Evolutionary conservation across 352 stramenopile genomes (phyloP).

Genomic region (Phytophthora boehmeriae): DNA sequence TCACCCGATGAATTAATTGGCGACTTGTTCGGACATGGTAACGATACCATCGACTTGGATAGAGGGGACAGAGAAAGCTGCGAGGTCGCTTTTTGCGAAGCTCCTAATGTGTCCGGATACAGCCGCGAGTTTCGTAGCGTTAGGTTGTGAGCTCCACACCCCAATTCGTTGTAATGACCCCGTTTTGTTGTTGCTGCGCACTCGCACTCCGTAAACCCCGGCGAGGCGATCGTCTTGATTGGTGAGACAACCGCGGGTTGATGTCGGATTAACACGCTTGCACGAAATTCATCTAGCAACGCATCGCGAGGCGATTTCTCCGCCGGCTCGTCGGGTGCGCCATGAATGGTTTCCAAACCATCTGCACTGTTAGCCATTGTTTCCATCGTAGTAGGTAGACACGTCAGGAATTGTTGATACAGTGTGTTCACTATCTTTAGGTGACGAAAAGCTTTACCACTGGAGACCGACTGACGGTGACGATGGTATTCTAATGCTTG

Average conservation of each 20-base stretch:
- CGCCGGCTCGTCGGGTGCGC: background rate
- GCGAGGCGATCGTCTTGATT: constrained; percentile 28
- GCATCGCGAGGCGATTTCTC: constrained; percentile 9
- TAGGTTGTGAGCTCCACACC: constrained; percentile 65
- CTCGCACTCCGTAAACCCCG: constrained; percentile 43
- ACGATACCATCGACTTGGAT: constrained; percentile 14
- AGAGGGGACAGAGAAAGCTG: constrained; percentile 15
- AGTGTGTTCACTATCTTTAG: constrained; percentile 27
- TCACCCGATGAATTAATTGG: background rate
- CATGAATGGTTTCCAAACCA: background rate
- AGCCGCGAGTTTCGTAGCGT: constrained; percentile 61
- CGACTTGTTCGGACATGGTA: constrained; percentile 6
- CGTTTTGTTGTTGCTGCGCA: constrained; percentile 53
- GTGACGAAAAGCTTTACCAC: no score
- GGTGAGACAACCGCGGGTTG: background rate
- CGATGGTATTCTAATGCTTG: no score
- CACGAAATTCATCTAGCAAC: constrained; percentile 29
- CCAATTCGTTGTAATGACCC: constrained; percentile 50
- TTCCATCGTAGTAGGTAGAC: background rate
- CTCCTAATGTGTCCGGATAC: constrained; percentile 42
- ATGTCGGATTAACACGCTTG: constrained; percentile 5
- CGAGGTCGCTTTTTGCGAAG: constrained; percentile 16
- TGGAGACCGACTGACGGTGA: no score
- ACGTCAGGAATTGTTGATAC: no score
- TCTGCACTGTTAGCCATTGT: constrained; percentile 1